phyloP scores from a whole-genome alignment of 140 eudicot species.

The Flaveria floridana region DNA sequence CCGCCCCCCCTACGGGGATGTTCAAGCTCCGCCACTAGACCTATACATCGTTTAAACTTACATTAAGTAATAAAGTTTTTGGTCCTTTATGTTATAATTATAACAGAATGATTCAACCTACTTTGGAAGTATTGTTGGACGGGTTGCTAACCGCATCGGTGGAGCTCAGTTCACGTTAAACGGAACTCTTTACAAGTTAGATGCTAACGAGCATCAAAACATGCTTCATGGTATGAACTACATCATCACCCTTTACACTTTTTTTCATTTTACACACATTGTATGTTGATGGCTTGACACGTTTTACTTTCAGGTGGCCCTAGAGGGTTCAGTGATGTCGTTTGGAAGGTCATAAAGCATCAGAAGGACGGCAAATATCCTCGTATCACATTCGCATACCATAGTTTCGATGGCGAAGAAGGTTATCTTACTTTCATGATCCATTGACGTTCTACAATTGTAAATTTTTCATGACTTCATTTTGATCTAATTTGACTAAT shows the following conservation, averaged over 20 bases:
- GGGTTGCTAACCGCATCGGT: conserved; percentile 89
- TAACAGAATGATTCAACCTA: conserved; percentile 64
- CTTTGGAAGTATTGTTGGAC: conserved; percentile 86
- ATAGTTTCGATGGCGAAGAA: conserved; percentile 66
- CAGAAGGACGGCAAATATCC: conserved; percentile 33
- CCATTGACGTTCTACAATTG: not conserved
- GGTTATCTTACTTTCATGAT: conserved; percentile 30
- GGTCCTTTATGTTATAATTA: not conserved
- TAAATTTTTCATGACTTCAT: not conserved
- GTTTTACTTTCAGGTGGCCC: conserved; percentile 54
- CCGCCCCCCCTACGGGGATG: no score
- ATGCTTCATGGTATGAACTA: conserved; percentile 73
- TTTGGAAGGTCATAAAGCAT: conserved; percentile 56
- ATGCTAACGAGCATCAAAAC: conserved; percentile 65
- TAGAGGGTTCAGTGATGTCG: conserved; percentile 67
- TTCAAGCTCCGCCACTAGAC: no score
- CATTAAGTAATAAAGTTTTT: not conserved
- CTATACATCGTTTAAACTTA: no score
- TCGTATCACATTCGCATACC: conserved; percentile 42
- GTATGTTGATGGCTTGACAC: not conserved
- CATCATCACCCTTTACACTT: not conserved
- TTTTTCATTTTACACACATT: not conserved
- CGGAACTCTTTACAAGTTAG: conserved; percentile 67
- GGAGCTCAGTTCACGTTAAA: conserved; percentile 82
- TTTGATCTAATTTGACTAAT: not conserved